Conservation (phyloP, 2,329 filamentous ascomycete species). For the Meredithiella fracta region DNA sequence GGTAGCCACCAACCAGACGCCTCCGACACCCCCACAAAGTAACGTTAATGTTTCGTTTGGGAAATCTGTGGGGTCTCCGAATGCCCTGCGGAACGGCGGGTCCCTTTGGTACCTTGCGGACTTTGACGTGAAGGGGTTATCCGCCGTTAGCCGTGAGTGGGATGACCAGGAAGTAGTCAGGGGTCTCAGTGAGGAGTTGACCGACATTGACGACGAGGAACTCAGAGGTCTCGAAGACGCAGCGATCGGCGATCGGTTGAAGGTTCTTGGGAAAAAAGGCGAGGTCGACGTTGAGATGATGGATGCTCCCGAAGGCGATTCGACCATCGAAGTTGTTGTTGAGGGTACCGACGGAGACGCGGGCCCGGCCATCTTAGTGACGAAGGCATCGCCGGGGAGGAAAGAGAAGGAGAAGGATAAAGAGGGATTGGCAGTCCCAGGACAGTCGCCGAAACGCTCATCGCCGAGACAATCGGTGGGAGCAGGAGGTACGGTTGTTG, state of each 20-base stretch:
- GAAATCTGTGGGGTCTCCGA: slow-evolving; percentile 1
- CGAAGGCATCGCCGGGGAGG: slow-evolving; percentile 18
- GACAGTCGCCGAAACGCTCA: slow-evolving; percentile 1
- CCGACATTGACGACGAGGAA: slow-evolving; percentile 83
- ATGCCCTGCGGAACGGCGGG: slow-evolving; percentile 11
- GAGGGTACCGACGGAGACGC: background rate
- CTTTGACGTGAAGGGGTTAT: slow-evolving; percentile 9
- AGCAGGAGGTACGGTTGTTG: too few relatives aligned
- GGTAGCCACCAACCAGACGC: slow-evolving; percentile 6
- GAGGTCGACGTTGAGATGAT: slow-evolving; percentile 10
- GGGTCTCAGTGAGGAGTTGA: slow-evolving; percentile 68
- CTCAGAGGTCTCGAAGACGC: slow-evolving; percentile 45
- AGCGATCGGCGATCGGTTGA: background rate
- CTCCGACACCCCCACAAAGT: slow-evolving; percentile 13
- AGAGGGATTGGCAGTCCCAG: background rate
- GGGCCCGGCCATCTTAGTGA: slow-evolving; percentile 16
- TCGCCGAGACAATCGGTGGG: background rate
- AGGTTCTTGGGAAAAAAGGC: background rate
- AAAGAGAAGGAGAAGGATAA: slow-evolving; percentile 15
- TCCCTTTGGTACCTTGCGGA: slow-evolving; percentile 11
- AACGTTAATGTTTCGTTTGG: slow-evolving; percentile 12
- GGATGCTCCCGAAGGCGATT: slow-evolving; percentile 1
- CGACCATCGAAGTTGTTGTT: background rate
- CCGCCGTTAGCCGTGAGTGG: slow-evolving; percentile 25
- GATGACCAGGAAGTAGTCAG: slow-evolving; percentile 50